These are phyloP conservation scores for Fusarium sacchari DNA, from an alignment of 2,329 filamentous ascomycete species.

Conservation along the genomic window DNA sequence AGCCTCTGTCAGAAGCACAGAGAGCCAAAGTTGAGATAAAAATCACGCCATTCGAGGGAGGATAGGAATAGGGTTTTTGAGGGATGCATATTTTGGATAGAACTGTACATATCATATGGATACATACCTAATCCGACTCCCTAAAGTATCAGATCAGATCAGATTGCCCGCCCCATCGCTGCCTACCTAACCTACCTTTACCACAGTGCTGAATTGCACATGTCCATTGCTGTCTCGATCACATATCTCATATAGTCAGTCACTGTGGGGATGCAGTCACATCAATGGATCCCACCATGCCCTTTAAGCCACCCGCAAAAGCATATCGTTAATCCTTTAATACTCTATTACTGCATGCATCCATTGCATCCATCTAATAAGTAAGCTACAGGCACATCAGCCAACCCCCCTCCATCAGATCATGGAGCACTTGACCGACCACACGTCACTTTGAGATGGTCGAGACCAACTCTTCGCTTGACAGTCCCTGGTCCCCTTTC, in stretches of 20 bases:
- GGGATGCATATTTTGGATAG: slow-evolving; percentile 32
- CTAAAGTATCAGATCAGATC: slow-evolving; percentile 1
- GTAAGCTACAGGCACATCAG: slow-evolving; percentile 11
- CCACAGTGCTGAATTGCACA: background rate
- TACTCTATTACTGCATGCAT: background rate
- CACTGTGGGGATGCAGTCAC: background rate
- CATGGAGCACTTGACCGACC: slow-evolving; percentile 18
- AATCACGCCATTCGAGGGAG: background rate
- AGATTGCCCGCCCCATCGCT: background rate
- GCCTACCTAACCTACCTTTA: too few relatives aligned
- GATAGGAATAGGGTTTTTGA: background rate
- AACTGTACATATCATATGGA: slow-evolving; percentile 15
- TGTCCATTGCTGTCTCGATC: background rate
- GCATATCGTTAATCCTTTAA: background rate
- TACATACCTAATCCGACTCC: slow-evolving; percentile 28
- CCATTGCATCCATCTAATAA: background rate
- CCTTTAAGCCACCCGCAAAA: slow-evolving; percentile 21
- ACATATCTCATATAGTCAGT: background rate
- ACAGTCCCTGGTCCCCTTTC: background rate
- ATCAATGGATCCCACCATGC: background rate
- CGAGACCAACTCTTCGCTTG: slow-evolving; percentile 12
- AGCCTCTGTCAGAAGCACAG: slow-evolving; percentile 2
- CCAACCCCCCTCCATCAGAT: slow-evolving; percentile 30
- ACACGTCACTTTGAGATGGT: slow-evolving; percentile 33
- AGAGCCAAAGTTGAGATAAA: slow-evolving; percentile 1